phyloP scores from a whole-genome alignment of 257 asterid species.

The Petunia axillaris region DNA sequence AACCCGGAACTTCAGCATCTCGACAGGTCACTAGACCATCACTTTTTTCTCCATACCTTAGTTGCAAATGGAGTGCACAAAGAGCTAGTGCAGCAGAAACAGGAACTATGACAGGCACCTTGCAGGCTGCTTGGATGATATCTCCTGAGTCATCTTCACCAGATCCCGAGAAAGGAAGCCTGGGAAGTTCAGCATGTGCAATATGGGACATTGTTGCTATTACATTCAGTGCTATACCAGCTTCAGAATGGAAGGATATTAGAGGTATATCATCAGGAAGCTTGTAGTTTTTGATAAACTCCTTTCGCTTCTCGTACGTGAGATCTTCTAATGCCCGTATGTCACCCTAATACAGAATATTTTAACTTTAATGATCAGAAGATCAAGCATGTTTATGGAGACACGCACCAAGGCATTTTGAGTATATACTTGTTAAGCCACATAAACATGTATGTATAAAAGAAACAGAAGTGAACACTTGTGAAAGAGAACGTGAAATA shows the following conservation, averaged over 20 bases:
- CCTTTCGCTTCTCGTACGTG: constrained; percentile 78
- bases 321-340: constrained; percentile 86
- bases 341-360: constrained; percentile 62
- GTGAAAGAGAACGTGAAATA: neutral
- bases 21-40: constrained; percentile 96
- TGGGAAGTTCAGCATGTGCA: constrained; percentile 86
- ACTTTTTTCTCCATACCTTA: constrained; percentile 92
- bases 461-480: neutral
- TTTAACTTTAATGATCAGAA: neutral
- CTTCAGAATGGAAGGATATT: constrained; percentile 85
- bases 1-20: constrained; percentile 95
- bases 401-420: neutral
- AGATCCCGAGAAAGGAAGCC: constrained; percentile 55
- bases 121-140: constrained; percentile 44
- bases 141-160: constrained; percentile 43
- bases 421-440: neutral
- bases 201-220: constrained; percentile 77
- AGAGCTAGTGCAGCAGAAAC: constrained; percentile 79
- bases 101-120: constrained; percentile 80
- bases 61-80: constrained; percentile 71
- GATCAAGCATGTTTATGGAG: neutral
- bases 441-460: neutral
- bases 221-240: constrained; percentile 64
- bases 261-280: constrained; percentile 77
- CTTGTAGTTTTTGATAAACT: constrained; percentile 64